These are phyloP conservation scores for Erythrobasidium yunnanense DNA, from an alignment of 768 basidiomycete genomes.

Conservation along the genomic window DNA sequence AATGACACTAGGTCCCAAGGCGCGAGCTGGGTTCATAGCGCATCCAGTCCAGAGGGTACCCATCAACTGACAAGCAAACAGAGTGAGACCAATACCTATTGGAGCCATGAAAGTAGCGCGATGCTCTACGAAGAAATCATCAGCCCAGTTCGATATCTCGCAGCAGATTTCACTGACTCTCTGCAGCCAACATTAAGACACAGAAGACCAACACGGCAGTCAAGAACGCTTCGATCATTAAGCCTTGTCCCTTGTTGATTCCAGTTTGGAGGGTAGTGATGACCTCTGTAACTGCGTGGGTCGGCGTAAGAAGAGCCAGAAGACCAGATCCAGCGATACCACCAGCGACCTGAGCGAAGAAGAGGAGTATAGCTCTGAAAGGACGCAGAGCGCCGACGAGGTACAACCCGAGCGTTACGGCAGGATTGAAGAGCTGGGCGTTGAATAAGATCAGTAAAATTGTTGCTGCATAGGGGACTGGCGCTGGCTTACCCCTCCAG, in stretches of 20 bases:
- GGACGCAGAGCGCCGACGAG: conserved; percentile 31
- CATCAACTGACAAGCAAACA: conserved; percentile 33
- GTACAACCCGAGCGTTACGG: conserved; percentile 30
- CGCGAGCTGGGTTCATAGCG: neutral
- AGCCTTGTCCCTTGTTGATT: conserved; percentile 24
- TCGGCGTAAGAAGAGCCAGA: conserved; percentile 26
- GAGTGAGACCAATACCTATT: conserved; percentile 42
- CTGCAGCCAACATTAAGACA: conserved; percentile 32
- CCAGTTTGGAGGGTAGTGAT: conserved; percentile 28
- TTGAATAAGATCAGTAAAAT: no score
- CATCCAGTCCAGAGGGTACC: conserved; percentile 32
- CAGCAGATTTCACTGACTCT: conserved; percentile 16
- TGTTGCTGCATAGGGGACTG: no score
- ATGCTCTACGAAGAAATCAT: conserved; percentile 37
- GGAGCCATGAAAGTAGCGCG: conserved; percentile 45
- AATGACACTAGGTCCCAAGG: conserved; percentile 30
- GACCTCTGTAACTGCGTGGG: conserved; percentile 7
- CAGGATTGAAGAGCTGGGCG: conserved; percentile 23
- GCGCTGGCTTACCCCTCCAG: conserved; percentile 30
- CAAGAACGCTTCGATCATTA: conserved; percentile 35
- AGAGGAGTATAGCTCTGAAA: conserved; percentile 28
- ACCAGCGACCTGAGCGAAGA: conserved; percentile 31
- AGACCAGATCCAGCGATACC: conserved; percentile 30
- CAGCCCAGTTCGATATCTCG: neutral
- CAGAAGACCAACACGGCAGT: conserved; percentile 28